Evolutionary conservation across 2,329 filamentous ascomycete species (phyloP).

Genomic region (Botrytis galanthina): DNA sequence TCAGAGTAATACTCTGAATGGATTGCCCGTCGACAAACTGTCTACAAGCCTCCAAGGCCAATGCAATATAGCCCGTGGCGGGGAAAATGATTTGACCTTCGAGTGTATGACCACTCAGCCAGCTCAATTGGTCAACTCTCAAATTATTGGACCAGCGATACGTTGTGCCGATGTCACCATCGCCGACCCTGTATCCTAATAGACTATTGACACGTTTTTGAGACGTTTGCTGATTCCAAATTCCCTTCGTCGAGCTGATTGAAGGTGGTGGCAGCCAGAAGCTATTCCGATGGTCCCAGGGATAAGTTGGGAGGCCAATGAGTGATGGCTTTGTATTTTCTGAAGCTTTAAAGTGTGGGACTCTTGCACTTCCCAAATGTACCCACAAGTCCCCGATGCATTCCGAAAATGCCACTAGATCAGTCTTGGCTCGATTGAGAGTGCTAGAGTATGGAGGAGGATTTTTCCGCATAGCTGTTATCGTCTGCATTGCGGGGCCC

Average conservation of each 20-base stretch:
- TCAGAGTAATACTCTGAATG: background rate
- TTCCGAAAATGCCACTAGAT: conserved; percentile 18
- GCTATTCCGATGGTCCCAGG: background rate
- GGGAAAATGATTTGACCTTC: conserved; percentile 42
- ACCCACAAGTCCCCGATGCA: conserved; percentile 16
- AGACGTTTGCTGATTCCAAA: background rate
- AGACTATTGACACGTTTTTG: background rate
- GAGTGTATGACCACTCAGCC: conserved; percentile 47
- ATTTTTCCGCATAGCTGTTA: conserved; percentile 15
- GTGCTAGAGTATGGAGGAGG: conserved; percentile 24
- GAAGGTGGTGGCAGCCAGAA: background rate
- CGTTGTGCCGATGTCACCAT: background rate
- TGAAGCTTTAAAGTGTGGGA: background rate
- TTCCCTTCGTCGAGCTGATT: background rate
- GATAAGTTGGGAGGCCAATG: background rate
- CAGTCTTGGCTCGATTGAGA: conserved; percentile 21
- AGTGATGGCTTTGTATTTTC: background rate
- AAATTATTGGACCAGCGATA: conserved; percentile 24
- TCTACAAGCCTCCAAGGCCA: conserved; percentile 45
- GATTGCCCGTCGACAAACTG: background rate
- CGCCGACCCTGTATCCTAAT: background rate
- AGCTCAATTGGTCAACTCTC: conserved; percentile 40
- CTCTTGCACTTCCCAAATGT: conserved; percentile 16
- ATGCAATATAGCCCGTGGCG: conserved; percentile 47
- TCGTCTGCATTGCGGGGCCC: conserved; percentile 26